Base-by-base conservation (phyloP, 2,329 filamentous ascomycete genomes). In the Sporothrix variecibatus region DNA sequence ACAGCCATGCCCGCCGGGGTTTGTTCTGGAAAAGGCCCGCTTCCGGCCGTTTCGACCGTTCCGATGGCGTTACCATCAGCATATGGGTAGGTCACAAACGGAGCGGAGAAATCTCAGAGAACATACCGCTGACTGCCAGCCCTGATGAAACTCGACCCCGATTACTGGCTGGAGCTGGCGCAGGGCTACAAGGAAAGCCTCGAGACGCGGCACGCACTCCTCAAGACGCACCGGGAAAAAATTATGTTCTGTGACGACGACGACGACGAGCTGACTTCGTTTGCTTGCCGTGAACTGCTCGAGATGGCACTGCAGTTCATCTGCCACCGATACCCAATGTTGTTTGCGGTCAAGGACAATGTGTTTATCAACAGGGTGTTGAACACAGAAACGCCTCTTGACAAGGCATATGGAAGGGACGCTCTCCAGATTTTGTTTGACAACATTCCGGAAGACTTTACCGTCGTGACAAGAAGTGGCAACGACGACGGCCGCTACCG, bases 121-220 rank as follows among this genome's bases (percentile, higher is more conserved):
- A n/a, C 34, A 20, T 38, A 38, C 3, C 2, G 31, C 71, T 72
- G 20, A 68, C 49, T 3, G 6, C 3, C 75, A 96, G 93, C 93
- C 1, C 84, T 95, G 9, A 91, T 88, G 60, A 97, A 94, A 78
- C 84, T 96, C 81, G 93, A 97, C 76, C 84, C 90, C 0, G 91
- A 97, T 80, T 97, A 92, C 89, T 97, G 94, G 94, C 85, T 97
- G n/a, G 94, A 97, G 82, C 86, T 97, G 1, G 93, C 96, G 77
- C 91, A 85, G 69, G 92, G 89, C 2, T 97, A 97, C 80, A 83
- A 82, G 64, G 78, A 86, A 0, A 89, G 92, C 28, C 91, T 97
- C 76, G 85, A 86, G 5, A 89, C 95, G 79, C 91, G 94, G 23
- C 87, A 90, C 78, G 84, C 82, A 0, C 86, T 97, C 0, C 92